These are phyloP conservation scores for Ulvella scutata DNA, from an alignment of 139 green algal species.

Conservation along the genomic window DNA sequence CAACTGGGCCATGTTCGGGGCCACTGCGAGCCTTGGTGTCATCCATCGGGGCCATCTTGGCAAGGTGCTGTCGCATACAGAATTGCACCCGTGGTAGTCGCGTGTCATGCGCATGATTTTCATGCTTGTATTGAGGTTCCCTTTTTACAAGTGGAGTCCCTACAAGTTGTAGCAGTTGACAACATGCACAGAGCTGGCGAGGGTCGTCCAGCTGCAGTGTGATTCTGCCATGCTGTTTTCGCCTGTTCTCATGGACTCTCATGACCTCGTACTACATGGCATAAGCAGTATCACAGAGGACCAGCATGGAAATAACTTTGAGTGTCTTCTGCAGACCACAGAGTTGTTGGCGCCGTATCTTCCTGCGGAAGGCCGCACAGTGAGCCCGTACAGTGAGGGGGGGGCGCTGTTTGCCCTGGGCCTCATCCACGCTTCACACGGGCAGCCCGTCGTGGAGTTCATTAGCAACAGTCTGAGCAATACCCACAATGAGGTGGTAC, in stretches of 20 bases:
- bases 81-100: no score
- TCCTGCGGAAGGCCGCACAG: slow-evolving; percentile 35
- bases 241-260: background rate
- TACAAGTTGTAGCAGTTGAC: no score
- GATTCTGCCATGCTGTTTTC: background rate
- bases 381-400: slow-evolving; percentile 58
- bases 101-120: no score
- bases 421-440: slow-evolving; percentile 90
- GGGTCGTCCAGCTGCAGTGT: background rate
- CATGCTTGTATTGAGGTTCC: no score
- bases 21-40: slow-evolving; percentile 91
- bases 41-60: slow-evolving; percentile 89
- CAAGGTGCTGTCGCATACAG: slow-evolving; percentile 30
- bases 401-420: slow-evolving; percentile 92
- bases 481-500: slow-evolving; percentile 70
- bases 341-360: slow-evolving; percentile 91
- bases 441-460: slow-evolving; percentile 56
- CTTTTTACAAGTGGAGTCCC: no score
- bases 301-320: no score
- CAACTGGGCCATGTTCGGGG: slow-evolving; percentile 98
- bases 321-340: slow-evolving; percentile 18
- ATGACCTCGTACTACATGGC: no score
- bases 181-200: no score
- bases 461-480: slow-evolving; percentile 69
- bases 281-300: no score